phyloP scores from a whole-genome alignment of 2,329 filamentous ascomycete genomes.

The Stromatinia cepivora region DNA sequence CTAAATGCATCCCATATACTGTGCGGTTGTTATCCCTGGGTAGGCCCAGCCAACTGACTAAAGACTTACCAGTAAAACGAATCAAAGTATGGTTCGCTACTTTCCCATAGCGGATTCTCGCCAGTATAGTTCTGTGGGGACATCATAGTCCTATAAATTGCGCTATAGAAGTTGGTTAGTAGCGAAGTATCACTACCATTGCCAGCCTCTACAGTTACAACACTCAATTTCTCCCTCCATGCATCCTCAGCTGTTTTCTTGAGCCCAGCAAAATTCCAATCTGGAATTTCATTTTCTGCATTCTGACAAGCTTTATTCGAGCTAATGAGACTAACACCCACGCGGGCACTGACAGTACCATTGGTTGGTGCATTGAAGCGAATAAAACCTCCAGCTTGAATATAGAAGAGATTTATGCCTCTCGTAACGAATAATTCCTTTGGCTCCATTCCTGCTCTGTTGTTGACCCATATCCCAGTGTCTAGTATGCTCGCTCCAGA shows the following conservation, averaged over 20 bases:
- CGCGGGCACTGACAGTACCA: constrained; percentile 58
- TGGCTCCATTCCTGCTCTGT: constrained; percentile 49
- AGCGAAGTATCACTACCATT: constrained; percentile 53
- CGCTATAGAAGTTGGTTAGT: constrained; percentile 65
- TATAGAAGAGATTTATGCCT: constrained; percentile 53
- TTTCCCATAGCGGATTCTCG: constrained; percentile 68
- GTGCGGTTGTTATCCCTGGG: not conserved
- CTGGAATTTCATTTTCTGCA: constrained; percentile 66
- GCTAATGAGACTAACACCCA: constrained; percentile 70
- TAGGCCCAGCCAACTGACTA: constrained; percentile 47
- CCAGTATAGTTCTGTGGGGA: constrained; percentile 73
- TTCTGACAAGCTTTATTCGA: constrained; percentile 64
- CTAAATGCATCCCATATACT: constrained; percentile 72
- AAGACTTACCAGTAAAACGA: constrained; percentile 53
- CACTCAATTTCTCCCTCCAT: constrained; percentile 62
- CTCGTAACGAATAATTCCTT: constrained; percentile 52
- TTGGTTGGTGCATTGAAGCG: constrained; percentile 53
- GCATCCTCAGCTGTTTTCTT: constrained; percentile 53
- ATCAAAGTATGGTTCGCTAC: constrained; percentile 69
- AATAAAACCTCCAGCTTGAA: constrained; percentile 62
- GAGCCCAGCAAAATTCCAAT: constrained; percentile 62
- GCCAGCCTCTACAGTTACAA: constrained; percentile 52
- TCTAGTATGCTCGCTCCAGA: constrained; percentile 56
- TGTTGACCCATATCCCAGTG: constrained; percentile 61
- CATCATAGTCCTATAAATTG: constrained; percentile 67